These are phyloP conservation scores for Pythium sp. DNA, from an alignment of 352 stramenopile genomes.

Conservation along the genomic window DNA sequence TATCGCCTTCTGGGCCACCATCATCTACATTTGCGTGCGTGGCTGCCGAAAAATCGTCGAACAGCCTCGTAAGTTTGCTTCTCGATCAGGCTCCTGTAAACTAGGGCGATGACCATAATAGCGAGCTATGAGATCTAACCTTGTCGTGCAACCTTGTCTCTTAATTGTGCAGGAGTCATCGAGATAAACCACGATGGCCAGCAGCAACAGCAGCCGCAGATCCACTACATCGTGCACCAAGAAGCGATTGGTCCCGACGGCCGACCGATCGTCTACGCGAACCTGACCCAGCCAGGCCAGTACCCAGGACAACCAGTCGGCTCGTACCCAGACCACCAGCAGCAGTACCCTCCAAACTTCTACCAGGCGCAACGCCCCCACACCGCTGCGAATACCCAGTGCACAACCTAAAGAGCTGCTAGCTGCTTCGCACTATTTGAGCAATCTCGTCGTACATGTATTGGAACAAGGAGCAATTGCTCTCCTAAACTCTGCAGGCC, in stretches of 20 bases:
- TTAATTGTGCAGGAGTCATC: not conserved
- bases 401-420: no score
- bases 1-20: not conserved
- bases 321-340: not conserved
- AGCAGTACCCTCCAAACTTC: not conserved
- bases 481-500: no score
- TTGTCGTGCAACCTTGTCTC: no score
- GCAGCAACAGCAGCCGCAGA: not conserved
- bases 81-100: no score
- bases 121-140: no score
- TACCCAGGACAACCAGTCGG: no score
- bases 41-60: not conserved
- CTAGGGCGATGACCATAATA: no score
- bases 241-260: not conserved
- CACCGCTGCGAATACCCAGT: no score
- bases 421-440: no score
- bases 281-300: not conserved
- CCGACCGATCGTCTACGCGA: not conserved
- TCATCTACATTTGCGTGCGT: slow-evolving; percentile 1
- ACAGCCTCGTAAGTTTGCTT: not conserved
- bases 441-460: no score
- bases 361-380: no score
- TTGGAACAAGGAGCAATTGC: no score
- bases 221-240: slow-evolving; percentile 2
- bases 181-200: not conserved